Conservation (phyloP, 306 rosid genomes). For the Ammopiptanthus mongolicus region DNA sequence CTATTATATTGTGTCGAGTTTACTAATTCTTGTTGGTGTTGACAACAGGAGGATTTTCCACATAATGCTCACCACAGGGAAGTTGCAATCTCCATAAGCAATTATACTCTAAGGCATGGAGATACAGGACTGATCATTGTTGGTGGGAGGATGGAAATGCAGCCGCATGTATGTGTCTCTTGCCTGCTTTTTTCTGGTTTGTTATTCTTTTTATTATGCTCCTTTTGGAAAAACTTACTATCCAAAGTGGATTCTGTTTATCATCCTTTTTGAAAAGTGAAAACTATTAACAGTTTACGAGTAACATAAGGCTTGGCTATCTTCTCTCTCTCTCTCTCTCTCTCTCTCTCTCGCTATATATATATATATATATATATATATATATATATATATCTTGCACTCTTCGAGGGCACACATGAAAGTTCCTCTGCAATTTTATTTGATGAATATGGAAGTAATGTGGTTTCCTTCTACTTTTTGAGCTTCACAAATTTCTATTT, state of each 20-base stretch:
- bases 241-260: background rate
- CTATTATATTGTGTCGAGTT: background rate
- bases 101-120: constrained; percentile 89
- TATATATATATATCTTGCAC: too few species aligned
- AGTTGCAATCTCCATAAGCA: constrained; percentile 77
- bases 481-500: constrained; percentile 6
- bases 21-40: constrained; percentile 17
- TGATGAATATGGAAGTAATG: constrained; percentile 1
- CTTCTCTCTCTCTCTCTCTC: background rate
- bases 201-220: background rate
- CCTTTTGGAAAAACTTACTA: background rate
- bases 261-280: background rate
- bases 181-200: constrained; percentile 1
- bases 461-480: background rate
- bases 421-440: constrained; percentile 6
- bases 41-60: constrained; percentile 82
- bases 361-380: too few species aligned
- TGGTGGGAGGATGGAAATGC: constrained; percentile 98
- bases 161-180: constrained; percentile 69
- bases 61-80: constrained; percentile 96
- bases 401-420: constrained; percentile 9
- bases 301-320: background rate
- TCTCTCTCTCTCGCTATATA: too few species aligned
- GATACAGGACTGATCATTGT: constrained; percentile 90
- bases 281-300: background rate